Conservation (phyloP, 192 early-diverging fungal species). For the Coemansia sp. region DNA sequence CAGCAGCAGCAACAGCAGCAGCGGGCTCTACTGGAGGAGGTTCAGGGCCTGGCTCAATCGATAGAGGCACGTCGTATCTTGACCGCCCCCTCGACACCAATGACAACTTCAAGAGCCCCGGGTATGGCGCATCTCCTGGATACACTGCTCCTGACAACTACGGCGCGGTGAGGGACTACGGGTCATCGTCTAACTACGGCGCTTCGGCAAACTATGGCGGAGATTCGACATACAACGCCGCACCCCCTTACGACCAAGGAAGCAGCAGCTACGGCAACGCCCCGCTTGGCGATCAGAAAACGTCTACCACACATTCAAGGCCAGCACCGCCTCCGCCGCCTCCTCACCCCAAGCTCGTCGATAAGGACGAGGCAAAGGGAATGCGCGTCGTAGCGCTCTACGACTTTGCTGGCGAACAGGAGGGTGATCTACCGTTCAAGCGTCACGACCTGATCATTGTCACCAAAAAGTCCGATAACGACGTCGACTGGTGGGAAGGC, state of each 20-base stretch:
- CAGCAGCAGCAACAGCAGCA: slow-evolving; percentile 10
- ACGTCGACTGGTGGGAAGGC: slow-evolving; percentile 94
- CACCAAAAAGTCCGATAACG: slow-evolving; percentile 65
- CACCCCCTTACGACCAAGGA: slow-evolving; percentile 20
- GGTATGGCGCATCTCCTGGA: slow-evolving; percentile 10
- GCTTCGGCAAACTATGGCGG: slow-evolving; percentile 11
- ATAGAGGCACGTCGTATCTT: slow-evolving; percentile 29
- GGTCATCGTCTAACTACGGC: slow-evolving; percentile 11
- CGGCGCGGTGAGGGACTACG: slow-evolving; percentile 13
- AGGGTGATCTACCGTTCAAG: slow-evolving; percentile 82
- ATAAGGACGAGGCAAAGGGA: slow-evolving; percentile 14
- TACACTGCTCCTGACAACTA: slow-evolving; percentile 18
- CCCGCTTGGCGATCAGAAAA: slow-evolving; percentile 26
- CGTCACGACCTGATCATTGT: slow-evolving; percentile 87
- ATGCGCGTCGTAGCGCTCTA: slow-evolving; percentile 73
- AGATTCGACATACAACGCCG: slow-evolving; percentile 13
- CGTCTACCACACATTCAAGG: slow-evolving; percentile 1
- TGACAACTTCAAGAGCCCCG: slow-evolving; percentile 5
- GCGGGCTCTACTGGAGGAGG: not conserved
- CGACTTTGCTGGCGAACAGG: slow-evolving; percentile 79
- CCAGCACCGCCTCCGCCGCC: slow-evolving; percentile 57
- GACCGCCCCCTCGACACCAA: slow-evolving; percentile 26
- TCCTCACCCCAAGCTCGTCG: slow-evolving; percentile 23
- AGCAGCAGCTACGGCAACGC: slow-evolving; percentile 26
- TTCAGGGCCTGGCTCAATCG: not conserved